Percentiles rank a stretch among this genome's conserved stretches.
phyloP scores from a whole-genome alignment of 2,329 filamentous ascomycete genomes.

The Aspergillus brunneoviolaceus region DNA sequence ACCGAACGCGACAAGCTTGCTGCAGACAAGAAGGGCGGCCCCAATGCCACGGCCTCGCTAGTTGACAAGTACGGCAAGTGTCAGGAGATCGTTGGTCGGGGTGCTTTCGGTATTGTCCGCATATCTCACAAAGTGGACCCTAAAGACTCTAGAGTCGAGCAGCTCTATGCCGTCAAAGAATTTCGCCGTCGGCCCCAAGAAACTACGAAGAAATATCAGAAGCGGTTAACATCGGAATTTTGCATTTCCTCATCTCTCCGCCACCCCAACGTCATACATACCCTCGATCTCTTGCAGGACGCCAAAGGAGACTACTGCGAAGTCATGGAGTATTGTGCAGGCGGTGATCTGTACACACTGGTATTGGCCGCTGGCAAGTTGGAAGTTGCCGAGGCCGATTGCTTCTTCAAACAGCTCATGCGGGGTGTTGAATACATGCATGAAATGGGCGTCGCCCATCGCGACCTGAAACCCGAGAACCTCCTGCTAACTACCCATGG shows the following conservation, averaged over 20 bases:
- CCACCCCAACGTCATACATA: slow-evolving; percentile 97
- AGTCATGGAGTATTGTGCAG: slow-evolving; percentile 98
- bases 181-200: slow-evolving; percentile 93
- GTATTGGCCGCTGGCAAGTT: slow-evolving; percentile 89
- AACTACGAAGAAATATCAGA: slow-evolving; percentile 96
- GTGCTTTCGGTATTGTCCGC: slow-evolving; percentile 94
- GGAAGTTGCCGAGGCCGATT: slow-evolving; percentile 86
- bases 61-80: slow-evolving; percentile 98
- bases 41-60: slow-evolving; percentile 72
- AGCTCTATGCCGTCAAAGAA: slow-evolving; percentile 96
- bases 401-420: slow-evolving; percentile 99
- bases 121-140: slow-evolving; percentile 95
- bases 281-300: slow-evolving; percentile 90
- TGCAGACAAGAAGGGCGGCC: slow-evolving; percentile 72
- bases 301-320: slow-evolving; percentile 97
- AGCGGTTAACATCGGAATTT: slow-evolving; percentile 93
- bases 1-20: slow-evolving; percentile 77
- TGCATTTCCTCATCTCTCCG: slow-evolving; percentile 96
- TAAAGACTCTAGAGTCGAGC: slow-evolving; percentile 72
- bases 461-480: slow-evolving; percentile 96
- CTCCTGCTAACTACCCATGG: slow-evolving; percentile 89
- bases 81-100: slow-evolving; percentile 92
- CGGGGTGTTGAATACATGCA: slow-evolving; percentile 98
- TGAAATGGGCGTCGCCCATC: slow-evolving; percentile 97
- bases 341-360: slow-evolving; percentile 91